Evolutionary conservation across 768 basidiomycete genomes (phyloP).

Genomic region (Calvatia gigantea): DNA sequence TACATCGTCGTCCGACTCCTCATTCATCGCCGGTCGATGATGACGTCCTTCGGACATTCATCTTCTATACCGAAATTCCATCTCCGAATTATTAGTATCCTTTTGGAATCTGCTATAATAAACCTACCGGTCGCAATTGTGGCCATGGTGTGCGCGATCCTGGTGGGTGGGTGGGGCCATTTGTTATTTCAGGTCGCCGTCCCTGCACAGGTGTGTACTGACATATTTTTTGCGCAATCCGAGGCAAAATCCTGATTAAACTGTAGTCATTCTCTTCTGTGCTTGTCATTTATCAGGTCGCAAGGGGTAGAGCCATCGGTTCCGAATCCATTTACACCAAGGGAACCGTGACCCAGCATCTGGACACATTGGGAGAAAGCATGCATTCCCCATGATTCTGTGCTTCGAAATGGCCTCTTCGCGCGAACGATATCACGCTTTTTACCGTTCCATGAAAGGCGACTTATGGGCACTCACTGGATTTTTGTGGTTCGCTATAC

Average conservation of each 20-base stretch:
- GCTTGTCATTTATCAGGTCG: not conserved
- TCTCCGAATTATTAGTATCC: not conserved
- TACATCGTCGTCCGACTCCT: conserved; percentile 1
- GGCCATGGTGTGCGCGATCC: not conserved
- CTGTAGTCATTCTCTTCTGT: not conserved
- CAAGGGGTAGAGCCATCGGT: not conserved
- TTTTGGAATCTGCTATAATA: not conserved
- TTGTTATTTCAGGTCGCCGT: not conserved
- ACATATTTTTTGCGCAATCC: not conserved
- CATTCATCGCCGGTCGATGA: not conserved
- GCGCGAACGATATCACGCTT: too few species aligned
- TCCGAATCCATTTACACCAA: not conserved
- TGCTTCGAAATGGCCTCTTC: not conserved
- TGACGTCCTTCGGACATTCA: not conserved
- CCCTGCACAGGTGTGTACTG: not conserved
- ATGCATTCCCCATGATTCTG: not conserved
- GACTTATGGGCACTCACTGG: too few species aligned
- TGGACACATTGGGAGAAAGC: too few species aligned
- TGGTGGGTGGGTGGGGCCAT: not conserved
- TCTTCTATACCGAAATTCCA: not conserved
- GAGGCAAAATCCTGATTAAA: not conserved
- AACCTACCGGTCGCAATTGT: not conserved
- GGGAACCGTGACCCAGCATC: not conserved
- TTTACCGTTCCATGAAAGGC: too few species aligned
- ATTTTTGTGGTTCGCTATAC: too few species aligned